Evolutionary conservation across 495 filamentous ascomycete species (phyloP).

Genomic region (Penicillium pancosmium): DNA sequence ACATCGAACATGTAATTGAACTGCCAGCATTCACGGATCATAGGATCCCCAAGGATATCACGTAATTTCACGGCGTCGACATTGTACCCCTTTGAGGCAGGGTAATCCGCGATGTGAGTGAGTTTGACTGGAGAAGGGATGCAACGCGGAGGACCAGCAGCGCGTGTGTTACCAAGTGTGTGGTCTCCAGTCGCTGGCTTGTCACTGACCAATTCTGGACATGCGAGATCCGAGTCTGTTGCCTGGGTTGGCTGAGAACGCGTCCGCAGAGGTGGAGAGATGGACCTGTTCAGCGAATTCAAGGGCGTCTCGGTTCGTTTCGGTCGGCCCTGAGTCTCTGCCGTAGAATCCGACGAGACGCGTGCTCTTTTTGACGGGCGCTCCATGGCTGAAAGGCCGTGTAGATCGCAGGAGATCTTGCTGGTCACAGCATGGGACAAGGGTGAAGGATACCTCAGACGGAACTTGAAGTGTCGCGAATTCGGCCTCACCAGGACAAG

Average conservation of each 20-base stretch:
- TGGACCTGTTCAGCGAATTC: constrained; percentile 37
- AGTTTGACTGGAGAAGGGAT: constrained; percentile 72
- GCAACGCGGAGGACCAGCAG: background rate
- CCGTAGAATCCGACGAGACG: constrained; percentile 11
- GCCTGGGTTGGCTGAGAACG: constrained; percentile 8
- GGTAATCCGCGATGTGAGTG: constrained; percentile 68
- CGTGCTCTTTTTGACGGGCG: constrained; percentile 18
- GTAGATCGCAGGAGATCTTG: background rate
- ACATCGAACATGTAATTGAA: constrained; percentile 89
- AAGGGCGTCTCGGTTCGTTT: constrained; percentile 14
- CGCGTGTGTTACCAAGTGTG: background rate
- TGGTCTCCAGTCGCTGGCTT: background rate
- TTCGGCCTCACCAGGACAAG: background rate
- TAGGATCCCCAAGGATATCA: constrained; percentile 77
- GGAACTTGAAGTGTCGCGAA: background rate
- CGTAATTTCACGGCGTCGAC: constrained; percentile 65
- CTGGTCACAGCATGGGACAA: background rate
- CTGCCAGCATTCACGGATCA: constrained; percentile 85
- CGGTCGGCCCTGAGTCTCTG: constrained; percentile 1
- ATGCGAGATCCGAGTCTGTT: background rate
- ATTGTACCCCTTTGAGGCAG: constrained; percentile 56
- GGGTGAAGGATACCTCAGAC: background rate
- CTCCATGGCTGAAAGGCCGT: background rate
- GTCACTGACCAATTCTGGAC: constrained; percentile 10
- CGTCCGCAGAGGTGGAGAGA: constrained; percentile 33